These are phyloP conservation scores for Suhomyces pyralidae DNA, from an alignment of 805 yeast genomes.

Conservation along the genomic window DNA sequence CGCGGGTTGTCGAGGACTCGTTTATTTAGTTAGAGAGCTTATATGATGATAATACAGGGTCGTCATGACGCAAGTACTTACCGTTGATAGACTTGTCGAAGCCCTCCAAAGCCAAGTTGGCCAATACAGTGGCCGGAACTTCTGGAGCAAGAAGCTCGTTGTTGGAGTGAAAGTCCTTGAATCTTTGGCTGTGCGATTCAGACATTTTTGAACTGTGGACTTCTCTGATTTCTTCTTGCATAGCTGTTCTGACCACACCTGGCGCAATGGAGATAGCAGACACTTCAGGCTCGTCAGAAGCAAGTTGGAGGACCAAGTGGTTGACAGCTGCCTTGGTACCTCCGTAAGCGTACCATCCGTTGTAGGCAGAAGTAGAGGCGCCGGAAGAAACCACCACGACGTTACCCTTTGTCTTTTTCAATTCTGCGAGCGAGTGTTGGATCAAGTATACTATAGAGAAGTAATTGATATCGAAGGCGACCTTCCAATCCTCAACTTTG, in stretches of 20 bases:
- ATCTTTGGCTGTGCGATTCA: conserved; percentile 54
- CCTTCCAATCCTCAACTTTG: conserved; percentile 55
- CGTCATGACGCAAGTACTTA: conserved; percentile 60
- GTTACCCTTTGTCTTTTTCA: conserved; percentile 56
- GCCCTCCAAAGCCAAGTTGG: conserved; percentile 61
- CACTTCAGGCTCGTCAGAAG: conserved; percentile 62
- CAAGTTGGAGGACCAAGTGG: conserved; percentile 64
- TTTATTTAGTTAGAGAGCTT: background rate
- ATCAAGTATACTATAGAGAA: conserved; percentile 70
- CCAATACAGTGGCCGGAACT: conserved; percentile 70
- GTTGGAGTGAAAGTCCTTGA: conserved; percentile 58
- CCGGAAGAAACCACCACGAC: conserved; percentile 87
- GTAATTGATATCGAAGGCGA: conserved; percentile 69
- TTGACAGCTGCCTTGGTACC: conserved; percentile 89
- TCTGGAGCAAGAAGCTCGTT: conserved; percentile 62
- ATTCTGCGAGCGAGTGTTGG: conserved; percentile 51
- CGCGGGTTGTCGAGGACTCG: background rate
- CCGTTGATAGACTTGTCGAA: conserved; percentile 62
- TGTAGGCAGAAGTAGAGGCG: conserved; percentile 60
- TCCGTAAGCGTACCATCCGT: conserved; percentile 92
- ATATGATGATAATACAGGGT: conserved; percentile 21
- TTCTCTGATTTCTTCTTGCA: conserved; percentile 82
- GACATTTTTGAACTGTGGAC: conserved; percentile 60
- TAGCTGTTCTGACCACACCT: conserved; percentile 88
- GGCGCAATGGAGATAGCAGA: conserved; percentile 78